Conservation (phyloP, 1,284 basidiomycete genomes). For the Apiotrichum laibachii region DNA sequence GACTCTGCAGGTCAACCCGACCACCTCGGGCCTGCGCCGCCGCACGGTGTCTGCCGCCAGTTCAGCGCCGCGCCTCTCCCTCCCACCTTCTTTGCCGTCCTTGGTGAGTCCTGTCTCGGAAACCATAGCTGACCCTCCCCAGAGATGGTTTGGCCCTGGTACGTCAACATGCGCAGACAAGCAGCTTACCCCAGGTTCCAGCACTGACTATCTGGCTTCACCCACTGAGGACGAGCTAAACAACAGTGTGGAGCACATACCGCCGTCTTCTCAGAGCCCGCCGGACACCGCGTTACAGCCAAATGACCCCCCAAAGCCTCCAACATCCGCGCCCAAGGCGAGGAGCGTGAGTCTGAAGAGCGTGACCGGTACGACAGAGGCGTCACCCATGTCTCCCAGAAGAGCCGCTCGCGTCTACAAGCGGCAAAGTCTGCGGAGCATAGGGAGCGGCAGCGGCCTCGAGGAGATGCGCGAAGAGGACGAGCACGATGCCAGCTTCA, state of each 20-base stretch:
- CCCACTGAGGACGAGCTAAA: neutral
- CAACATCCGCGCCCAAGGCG: neutral
- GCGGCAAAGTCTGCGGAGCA: neutral
- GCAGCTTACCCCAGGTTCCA: too few relatives aligned
- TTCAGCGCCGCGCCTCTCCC: neutral
- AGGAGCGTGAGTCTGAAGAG: neutral
- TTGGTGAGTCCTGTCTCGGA: neutral
- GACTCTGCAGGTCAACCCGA: conserved; percentile 41
- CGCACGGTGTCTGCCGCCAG: neutral
- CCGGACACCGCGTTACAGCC: too few relatives aligned
- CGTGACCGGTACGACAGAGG: neutral
- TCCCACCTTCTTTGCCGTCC: neutral
- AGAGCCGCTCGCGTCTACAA: neutral
- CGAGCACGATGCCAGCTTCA: neutral
- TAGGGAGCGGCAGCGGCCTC: neutral
- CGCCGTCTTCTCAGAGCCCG: too few relatives aligned
- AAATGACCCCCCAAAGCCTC: too few relatives aligned
- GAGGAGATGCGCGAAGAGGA: neutral
- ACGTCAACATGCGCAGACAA: neutral
- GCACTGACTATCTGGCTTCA: neutral
- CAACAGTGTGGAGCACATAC: too few relatives aligned
- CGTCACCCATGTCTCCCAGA: neutral
- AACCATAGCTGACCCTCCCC: neutral
- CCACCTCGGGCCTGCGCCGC: neutral
- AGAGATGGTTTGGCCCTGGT: neutral